Conservation (phyloP, 257 asterid species). For the Solanum acaule region DNA sequence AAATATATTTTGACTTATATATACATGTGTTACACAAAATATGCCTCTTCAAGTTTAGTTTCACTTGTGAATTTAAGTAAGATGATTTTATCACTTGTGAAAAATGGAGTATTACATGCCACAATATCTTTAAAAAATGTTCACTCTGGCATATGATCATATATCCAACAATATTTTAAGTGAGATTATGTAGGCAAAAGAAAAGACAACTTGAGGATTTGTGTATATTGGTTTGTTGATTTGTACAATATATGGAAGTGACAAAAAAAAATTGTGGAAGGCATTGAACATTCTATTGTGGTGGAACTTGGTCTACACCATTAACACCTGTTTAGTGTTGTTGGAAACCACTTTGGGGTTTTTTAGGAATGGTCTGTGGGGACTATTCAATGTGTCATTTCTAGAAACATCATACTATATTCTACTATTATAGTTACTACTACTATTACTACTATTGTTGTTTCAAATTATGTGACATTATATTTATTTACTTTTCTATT, state of each 20-base stretch:
- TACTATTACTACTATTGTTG: fast-evolving
- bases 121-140: not conserved
- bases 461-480: not conserved
- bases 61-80: not conserved
- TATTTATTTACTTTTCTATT: not conserved
- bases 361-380: not conserved
- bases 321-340: not conserved
- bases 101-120: not conserved
- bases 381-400: not conserved
- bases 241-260: not conserved
- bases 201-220: not conserved
- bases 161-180: not conserved
- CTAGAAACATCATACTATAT: not conserved
- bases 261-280: not conserved
- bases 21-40: no score
- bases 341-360: not conserved
- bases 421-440: not conserved
- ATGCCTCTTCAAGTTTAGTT: not conserved
- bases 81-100: not conserved
- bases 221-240: not conserved
- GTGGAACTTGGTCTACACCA: not conserved
- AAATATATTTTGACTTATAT: not conserved
- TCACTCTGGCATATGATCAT: not conserved
- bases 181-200: not conserved
- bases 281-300: not conserved